Percentiles rank a stretch among this genome's conserved stretches.
These are phyloP conservation scores for Lachancea quebecensis DNA, from an alignment of 805 yeast genomes.

Conservation along the genomic window DNA sequence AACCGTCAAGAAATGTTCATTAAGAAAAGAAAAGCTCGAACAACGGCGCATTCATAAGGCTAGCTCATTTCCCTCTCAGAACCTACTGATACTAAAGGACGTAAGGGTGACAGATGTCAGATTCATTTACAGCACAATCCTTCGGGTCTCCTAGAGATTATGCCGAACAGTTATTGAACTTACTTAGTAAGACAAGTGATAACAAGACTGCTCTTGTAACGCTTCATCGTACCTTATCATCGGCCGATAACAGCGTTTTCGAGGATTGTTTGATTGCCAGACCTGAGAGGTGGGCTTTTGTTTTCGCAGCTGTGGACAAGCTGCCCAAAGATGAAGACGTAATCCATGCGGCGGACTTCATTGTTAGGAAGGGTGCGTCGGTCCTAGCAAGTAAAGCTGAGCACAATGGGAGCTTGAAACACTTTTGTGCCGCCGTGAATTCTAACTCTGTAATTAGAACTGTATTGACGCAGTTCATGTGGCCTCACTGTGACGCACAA, in stretches of 20 bases:
- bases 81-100: too few relatives aligned
- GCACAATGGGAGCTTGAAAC: neutral
- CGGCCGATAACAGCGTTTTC: neutral
- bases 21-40: neutral
- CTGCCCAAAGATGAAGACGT: constrained; percentile 3
- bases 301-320: neutral
- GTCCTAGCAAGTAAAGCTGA: neutral
- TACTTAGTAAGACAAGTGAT: neutral
- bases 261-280: neutral
- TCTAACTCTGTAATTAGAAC: neutral
- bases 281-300: constrained; percentile 1
- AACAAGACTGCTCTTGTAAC: constrained; percentile 4
- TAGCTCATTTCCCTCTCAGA: too few relatives aligned
- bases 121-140: neutral
- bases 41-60: too few relatives aligned
- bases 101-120: neutral
- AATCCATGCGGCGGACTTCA: neutral
- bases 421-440: constrained; percentile 4
- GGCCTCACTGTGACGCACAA: constrained; percentile 1
- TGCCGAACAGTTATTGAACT: neutral
- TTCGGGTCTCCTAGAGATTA: neutral
- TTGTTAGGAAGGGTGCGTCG: constrained; percentile 1
- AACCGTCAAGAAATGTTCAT: neutral
- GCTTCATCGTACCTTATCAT: neutral
- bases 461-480: constrained; percentile 1